These are phyloP conservation scores for Trichoderma sp. DNA, from an alignment of 2,329 filamentous ascomycete genomes.

Conservation along the genomic window DNA sequence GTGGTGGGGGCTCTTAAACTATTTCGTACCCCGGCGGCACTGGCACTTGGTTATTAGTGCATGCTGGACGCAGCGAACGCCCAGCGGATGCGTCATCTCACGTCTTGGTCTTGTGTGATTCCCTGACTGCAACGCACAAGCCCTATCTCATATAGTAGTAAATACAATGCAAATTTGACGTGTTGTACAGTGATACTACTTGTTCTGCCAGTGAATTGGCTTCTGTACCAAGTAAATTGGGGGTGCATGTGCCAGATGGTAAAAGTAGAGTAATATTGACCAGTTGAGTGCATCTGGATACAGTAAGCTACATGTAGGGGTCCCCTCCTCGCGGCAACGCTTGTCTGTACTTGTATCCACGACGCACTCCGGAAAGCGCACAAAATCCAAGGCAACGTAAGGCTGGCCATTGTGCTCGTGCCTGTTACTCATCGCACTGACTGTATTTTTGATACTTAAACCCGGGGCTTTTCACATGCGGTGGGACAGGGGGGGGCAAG, in stretches of 20 bases:
- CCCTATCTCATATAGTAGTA: not conserved
- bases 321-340: not conserved
- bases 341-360: not conserved
- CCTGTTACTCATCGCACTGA: conserved; percentile 19
- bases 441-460: conserved; percentile 10
- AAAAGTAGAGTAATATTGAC: not conserved
- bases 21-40: not conserved
- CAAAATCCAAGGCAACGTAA: conserved; percentile 2
- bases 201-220: not conserved
- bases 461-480: conserved; percentile 12
- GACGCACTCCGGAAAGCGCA: not conserved
- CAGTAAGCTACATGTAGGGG: conserved; percentile 1
- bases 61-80: not conserved
- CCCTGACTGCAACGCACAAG: not conserved
- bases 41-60: conserved; percentile 1
- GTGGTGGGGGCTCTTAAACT: not conserved
- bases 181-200: not conserved
- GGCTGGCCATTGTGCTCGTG: conserved; percentile 3
- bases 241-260: not conserved
- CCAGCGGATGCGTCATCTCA: conserved; percentile 14
- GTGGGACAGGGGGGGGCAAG: not conserved
- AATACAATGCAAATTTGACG: not conserved
- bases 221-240: not conserved
- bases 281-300: not conserved
- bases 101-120: not conserved